A percentile compares a stretch with the other conserved stretches of the same genome.
These are phyloP conservation scores for Mycena albidolilacea DNA, from an alignment of 768 basidiomycete genomes.

Conservation along the genomic window DNA sequence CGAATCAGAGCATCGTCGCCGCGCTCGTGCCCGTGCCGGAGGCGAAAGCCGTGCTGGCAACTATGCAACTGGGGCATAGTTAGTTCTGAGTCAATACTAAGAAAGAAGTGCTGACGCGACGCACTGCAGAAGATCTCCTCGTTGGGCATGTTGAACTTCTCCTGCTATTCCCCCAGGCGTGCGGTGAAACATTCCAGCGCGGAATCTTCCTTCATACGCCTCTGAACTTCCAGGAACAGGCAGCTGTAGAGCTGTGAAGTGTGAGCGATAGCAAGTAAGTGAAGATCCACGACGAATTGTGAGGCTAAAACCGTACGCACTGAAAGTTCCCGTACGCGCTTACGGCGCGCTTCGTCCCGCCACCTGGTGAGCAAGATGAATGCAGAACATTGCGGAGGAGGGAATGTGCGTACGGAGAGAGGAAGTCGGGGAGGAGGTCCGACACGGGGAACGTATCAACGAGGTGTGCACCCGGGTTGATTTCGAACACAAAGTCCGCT, in stretches of 20 bases:
- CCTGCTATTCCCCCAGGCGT: not conserved
- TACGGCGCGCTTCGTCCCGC: not conserved
- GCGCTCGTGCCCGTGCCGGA: not conserved
- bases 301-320: not conserved
- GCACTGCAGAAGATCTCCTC: constrained; percentile 9
- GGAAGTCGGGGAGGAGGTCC: not conserved
- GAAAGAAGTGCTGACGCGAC: not conserved
- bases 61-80: not conserved
- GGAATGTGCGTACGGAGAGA: not conserved
- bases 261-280: not conserved
- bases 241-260: not conserved
- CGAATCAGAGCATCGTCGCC: constrained; percentile 12
- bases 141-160: not conserved
- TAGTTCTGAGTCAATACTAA: too few relatives aligned
- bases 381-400: too few relatives aligned
- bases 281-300: too few relatives aligned
- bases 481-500: not conserved
- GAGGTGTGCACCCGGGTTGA: not conserved
- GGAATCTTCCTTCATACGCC: not conserved
- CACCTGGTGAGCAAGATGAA: not conserved
- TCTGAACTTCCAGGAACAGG: not conserved
- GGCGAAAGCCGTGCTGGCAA: not conserved
- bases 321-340: not conserved
- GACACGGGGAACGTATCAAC: not conserved
- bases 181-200: not conserved